Evolutionary conservation across 805 yeast genomes (phyloP), one percentile per base, ranked within the genome.

Genomic region (Candida argentea): DNA sequence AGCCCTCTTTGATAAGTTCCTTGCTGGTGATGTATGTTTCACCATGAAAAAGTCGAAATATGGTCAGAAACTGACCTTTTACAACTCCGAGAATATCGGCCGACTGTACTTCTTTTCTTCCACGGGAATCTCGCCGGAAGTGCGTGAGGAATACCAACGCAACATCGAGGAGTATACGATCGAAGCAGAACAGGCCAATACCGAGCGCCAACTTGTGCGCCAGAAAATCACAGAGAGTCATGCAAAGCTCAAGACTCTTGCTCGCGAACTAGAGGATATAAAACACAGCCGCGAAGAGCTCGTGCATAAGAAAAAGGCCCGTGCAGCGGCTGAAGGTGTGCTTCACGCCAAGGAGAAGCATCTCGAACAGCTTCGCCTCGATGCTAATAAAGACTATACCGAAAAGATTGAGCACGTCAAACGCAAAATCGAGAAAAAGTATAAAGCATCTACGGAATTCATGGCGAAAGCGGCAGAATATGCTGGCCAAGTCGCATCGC

Each of bases 41-140:
- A 58, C 60, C 7, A 54, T 81, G 10, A 54, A 48, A 6, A 59
- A 59, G 35, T 86, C 95, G 1, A 50, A 47, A 11, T 85, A 79
- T 52, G 94, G 93, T 15, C 50, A 58, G 3, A 61, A 54, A 36
- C 82, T 75, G 42, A 53, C 65, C 2, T 60, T 67, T 28, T 45
- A 62, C 65, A 31, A 52, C 23, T 48, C 71, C 30, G 55, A 62
- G 38, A 40, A 44, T 41, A 43, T 57, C 12, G 39, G 43, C 4
- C 33, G 40, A 4, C 46, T 62, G 2, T 43, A 42, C 17, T 48
- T 50, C 14, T 52, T 61, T 50, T 46, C 60, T 2, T 34, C 45
- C 3, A 36, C 43, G 16, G 65, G 65, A 3, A 39, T 60, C 13
- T 44, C 62, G 0, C 44, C 44, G 30, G 46, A 48, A 29, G 44